Percentiles rank a stretch among this genome's conserved stretches.
Conservation (phyloP, 345 rosid species). For the Psidium guajava region DNA sequence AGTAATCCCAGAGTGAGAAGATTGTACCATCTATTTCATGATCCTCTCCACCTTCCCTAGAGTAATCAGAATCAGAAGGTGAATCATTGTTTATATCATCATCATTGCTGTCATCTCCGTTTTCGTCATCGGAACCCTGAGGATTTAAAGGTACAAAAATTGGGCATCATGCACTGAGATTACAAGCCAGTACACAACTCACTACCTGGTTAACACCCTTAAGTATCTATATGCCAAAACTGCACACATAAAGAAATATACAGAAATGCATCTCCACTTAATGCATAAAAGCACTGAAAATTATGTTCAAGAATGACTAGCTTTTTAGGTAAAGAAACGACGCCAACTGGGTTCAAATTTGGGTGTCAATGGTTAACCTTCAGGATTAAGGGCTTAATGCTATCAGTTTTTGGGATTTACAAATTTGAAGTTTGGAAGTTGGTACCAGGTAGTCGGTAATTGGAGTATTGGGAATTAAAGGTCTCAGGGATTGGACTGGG, state of each 20-base stretch:
- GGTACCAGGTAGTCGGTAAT: background rate
- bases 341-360: background rate
- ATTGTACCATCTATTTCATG: constrained; percentile 37
- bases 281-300: background rate
- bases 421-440: background rate
- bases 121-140: constrained; percentile 44
- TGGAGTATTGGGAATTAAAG: background rate
- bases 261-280: background rate
- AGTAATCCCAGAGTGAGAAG: background rate
- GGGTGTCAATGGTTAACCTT: background rate
- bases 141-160: background rate
- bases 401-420: background rate
- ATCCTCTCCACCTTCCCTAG: constrained; percentile 27
- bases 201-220: background rate
- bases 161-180: background rate
- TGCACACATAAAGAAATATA: background rate
- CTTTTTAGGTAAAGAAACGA: background rate
- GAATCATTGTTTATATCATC: constrained; percentile 17
- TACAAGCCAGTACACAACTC: background rate
- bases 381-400: background rate
- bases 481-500: background rate
- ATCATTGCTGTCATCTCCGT: constrained; percentile 17
- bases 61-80: constrained; percentile 33
- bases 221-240: background rate
- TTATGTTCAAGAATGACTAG: background rate